These are phyloP conservation scores for Elongisporangium senticosum DNA, from an alignment of 352 stramenopile genomes.

Conservation along the genomic window DNA sequence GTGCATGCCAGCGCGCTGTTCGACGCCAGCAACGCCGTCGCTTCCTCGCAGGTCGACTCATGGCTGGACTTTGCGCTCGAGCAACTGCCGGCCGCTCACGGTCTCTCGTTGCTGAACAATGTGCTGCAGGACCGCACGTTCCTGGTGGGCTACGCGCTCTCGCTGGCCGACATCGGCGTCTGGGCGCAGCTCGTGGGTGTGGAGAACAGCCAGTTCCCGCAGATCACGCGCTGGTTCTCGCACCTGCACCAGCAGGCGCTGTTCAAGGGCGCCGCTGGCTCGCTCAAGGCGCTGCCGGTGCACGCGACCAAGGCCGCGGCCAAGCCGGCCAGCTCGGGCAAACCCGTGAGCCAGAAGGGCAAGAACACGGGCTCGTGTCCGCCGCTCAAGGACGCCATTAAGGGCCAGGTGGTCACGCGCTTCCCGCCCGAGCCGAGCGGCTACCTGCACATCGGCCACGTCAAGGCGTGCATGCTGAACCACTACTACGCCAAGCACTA, in stretches of 20 bases:
- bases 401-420: slow-evolving; percentile 92
- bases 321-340: slow-evolving; percentile 13
- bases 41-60: slow-evolving; percentile 77
- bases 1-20: slow-evolving; percentile 15
- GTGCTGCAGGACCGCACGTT: slow-evolving; percentile 90
- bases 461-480: slow-evolving; percentile 98
- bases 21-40: slow-evolving; percentile 29
- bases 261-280: slow-evolving; percentile 44
- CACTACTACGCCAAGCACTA: slow-evolving; percentile 98
- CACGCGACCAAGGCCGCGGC: slow-evolving; percentile 7
- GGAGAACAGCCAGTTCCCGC: slow-evolving; percentile 40
- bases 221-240: slow-evolving; percentile 73
- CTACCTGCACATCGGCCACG: slow-evolving; percentile 99
- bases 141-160: slow-evolving; percentile 90
- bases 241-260: slow-evolving; percentile 54
- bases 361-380: slow-evolving; percentile 89
- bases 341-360: slow-evolving; percentile 34
- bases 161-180: slow-evolving; percentile 94
- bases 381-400: slow-evolving; percentile 91
- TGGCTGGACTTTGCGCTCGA: slow-evolving; percentile 92
- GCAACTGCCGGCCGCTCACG: slow-evolving; percentile 32
- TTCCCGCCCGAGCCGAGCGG: slow-evolving; percentile 99
- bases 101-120: slow-evolving; percentile 85
- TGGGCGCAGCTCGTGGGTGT: slow-evolving; percentile 73
- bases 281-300: slow-evolving; percentile 45